Percentiles rank a stretch among this genome's conserved stretches.
These are phyloP conservation scores for baker's yeast (Saccharomyces cerevisiae) DNA, from an alignment of 805 yeast genomes.

Conservation along the genomic window DNA sequence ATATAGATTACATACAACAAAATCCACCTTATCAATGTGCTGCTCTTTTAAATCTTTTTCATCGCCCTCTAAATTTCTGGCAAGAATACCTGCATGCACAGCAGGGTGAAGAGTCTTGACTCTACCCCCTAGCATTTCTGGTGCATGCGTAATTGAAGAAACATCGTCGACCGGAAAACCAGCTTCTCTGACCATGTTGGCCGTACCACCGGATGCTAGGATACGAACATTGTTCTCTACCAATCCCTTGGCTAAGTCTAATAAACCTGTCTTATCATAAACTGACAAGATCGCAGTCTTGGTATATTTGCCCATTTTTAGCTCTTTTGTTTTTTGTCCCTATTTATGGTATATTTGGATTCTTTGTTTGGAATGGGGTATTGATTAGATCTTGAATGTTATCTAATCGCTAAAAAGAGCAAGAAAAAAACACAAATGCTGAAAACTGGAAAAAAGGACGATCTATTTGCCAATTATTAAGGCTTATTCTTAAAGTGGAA, in stretches of 20 bases:
- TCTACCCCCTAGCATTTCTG: conserved; percentile 98
- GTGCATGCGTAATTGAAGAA: conserved; percentile 91
- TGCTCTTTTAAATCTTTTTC: conserved; percentile 81
- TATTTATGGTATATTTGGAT: background rate
- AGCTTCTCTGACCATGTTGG: conserved; percentile 87
- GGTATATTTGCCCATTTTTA: conserved; percentile 29
- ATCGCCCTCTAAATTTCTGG: conserved; percentile 86
- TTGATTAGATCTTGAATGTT: background rate
- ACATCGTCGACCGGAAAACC: conserved; percentile 98
- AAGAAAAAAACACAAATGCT: background rate
- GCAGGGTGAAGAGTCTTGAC: conserved; percentile 98
- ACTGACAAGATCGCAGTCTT: conserved; percentile 95
- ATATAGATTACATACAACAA: conserved; percentile 93
- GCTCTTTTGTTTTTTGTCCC: background rate
- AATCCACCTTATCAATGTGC: conserved; percentile 92
- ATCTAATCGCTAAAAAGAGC: background rate
- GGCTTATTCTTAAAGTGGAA: background rate
- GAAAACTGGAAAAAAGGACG: background rate
- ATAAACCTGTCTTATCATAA: conserved; percentile 91
- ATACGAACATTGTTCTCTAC: conserved; percentile 82
- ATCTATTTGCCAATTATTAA: background rate
- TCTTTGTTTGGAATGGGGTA: background rate
- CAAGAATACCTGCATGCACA: conserved; percentile 95
- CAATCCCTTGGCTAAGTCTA: conserved; percentile 94
- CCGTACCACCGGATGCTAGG: conserved; percentile 96